Conservation (phyloP, 2,329 filamentous ascomycete genomes). For the Aspergillus cejpii region DNA sequence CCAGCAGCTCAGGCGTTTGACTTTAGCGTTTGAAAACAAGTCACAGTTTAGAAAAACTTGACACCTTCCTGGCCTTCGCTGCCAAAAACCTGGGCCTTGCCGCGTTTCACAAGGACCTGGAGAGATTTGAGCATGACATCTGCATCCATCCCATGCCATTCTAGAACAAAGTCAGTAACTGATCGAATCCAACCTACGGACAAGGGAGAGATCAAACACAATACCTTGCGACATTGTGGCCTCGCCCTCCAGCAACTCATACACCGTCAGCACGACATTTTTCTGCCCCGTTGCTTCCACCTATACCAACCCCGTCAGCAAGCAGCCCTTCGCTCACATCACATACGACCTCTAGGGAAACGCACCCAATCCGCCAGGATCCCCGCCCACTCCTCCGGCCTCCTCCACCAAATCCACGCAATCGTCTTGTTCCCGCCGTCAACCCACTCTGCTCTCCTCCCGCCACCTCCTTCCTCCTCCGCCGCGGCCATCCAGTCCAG, state of each 20-base stretch:
- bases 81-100: constrained; percentile 90
- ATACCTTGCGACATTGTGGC: constrained; percentile 61
- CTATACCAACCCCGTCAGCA: constrained; percentile 19
- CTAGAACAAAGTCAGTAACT: constrained; percentile 42
- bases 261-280: constrained; percentile 81
- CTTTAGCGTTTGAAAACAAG: not conserved
- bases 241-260: constrained; percentile 87
- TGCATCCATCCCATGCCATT: constrained; percentile 82
- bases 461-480: constrained; percentile 42
- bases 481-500: constrained; percentile 51
- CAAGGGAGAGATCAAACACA: constrained; percentile 20
- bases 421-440: constrained; percentile 46
- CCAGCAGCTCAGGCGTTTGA: not conserved
- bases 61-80: constrained; percentile 81
- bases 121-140: constrained; percentile 75
- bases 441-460: constrained; percentile 56
- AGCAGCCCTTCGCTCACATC: not conserved
- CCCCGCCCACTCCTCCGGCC: constrained; percentile 83
- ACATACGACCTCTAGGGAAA: not conserved
- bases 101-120: constrained; percentile 74
- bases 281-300: constrained; percentile 82
- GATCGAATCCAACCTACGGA: not conserved
- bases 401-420: constrained; percentile 76
- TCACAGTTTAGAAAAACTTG: constrained; percentile 76
- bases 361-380: constrained; percentile 64